Evolutionary conservation across 441 rosid species (phyloP).

Genomic region (Raphanus hybrid): DNA sequence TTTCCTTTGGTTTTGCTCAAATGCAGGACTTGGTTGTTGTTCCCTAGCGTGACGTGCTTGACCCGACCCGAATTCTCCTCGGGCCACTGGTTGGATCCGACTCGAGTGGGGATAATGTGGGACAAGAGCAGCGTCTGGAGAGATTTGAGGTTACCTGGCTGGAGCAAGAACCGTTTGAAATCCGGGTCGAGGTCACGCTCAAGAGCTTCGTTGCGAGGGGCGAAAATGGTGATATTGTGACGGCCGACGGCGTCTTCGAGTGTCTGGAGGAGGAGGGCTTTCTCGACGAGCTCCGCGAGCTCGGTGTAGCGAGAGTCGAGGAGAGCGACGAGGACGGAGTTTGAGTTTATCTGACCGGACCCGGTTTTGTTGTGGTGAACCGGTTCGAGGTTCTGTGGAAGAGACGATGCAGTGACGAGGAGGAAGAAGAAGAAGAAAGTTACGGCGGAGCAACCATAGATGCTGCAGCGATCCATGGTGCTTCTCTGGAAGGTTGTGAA

Average conservation of each 20-base stretch:
- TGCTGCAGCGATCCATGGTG: constrained; percentile 45
- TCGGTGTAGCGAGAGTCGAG: constrained; percentile 76
- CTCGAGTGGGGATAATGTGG: constrained; percentile 61
- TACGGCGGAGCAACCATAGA: constrained; percentile 44
- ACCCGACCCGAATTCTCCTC: constrained; percentile 28
- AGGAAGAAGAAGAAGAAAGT: constrained; percentile 27
- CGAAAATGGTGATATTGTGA: constrained; percentile 69
- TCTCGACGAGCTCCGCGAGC: constrained; percentile 71
- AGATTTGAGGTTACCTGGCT: constrained; percentile 66
- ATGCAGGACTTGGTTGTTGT: constrained; percentile 39
- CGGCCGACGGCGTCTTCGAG: constrained; percentile 62
- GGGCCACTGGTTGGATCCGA: constrained; percentile 54
- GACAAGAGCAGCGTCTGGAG: constrained; percentile 59
- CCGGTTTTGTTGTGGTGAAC: constrained; percentile 32
- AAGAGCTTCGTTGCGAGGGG: constrained; percentile 72
- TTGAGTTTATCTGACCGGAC: constrained; percentile 63
- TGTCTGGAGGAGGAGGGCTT: constrained; percentile 63
- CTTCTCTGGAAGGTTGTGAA: constrained; percentile 29
- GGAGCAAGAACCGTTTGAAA: constrained; percentile 69
- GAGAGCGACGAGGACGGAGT: constrained; percentile 69
- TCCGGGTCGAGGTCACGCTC: constrained; percentile 76
- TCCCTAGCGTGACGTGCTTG: constrained; percentile 49
- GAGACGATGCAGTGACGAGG: constrained; percentile 25
- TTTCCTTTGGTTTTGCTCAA: constrained; percentile 36
- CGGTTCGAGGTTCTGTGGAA: constrained; percentile 15